Percentiles rank a stretch among this genome's conserved stretches.
Conservation (phyloP, 345 rosid species). For the Pelargonium nanum region DNA sequence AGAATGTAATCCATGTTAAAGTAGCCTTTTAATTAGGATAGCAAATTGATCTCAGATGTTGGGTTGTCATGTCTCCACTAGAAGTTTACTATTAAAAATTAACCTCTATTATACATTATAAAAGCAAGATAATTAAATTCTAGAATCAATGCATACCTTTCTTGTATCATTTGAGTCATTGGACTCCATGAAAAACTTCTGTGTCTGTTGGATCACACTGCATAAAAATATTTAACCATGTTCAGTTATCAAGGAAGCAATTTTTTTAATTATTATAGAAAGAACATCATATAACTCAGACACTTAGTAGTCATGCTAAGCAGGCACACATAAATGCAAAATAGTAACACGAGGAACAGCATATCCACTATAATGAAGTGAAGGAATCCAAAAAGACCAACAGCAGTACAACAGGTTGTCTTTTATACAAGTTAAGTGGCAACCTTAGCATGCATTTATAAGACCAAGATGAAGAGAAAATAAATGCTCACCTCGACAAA, state of each 20-base stretch:
- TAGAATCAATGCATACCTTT: constrained; percentile 38
- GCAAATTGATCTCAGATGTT: too few species aligned
- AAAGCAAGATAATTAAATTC: constrained; percentile 3
- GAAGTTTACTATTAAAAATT: too few species aligned
- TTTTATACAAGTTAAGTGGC: constrained; percentile 1
- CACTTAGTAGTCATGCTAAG: too few species aligned
- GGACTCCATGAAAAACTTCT: constrained; percentile 46
- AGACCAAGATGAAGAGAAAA: neutral
- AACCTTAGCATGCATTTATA: neutral
- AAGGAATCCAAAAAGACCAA: neutral
- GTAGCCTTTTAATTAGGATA: too few species aligned
- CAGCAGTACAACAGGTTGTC: neutral
- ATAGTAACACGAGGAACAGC: too few species aligned
- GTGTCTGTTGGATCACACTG: constrained; percentile 74
- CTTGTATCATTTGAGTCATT: constrained; percentile 52
- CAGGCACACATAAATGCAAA: too few species aligned
- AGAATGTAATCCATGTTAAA: too few species aligned
- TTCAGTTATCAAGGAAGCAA: neutral
- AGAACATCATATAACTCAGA: too few species aligned
- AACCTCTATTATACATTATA: neutral
- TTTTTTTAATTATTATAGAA: too few species aligned
- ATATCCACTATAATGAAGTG: too few species aligned
- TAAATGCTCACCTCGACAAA: constrained; percentile 61
- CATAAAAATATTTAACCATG: constrained; percentile 4
- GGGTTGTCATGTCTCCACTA: too few species aligned